Conservation (phyloP, 1,139 yeast genomes). For the Tardiomyces blankii region DNA sequence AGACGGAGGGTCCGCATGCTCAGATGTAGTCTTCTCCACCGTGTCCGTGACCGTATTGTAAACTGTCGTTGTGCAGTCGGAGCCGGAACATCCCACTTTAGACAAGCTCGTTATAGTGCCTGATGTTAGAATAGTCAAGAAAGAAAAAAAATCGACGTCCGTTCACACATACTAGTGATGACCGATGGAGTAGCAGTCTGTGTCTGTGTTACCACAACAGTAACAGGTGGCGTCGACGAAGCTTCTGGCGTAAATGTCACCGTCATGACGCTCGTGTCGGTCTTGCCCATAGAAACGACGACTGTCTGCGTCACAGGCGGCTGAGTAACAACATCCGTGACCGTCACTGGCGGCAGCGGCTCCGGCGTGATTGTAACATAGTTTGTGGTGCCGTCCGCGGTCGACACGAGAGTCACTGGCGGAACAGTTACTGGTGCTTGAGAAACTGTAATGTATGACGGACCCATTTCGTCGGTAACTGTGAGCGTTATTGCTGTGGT, state of each 20-base stretch:
- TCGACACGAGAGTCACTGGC: neutral
- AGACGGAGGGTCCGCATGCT: neutral
- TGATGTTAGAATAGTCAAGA: neutral
- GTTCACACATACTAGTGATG: neutral
- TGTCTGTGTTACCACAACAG: neutral
- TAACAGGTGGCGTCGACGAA: constrained; percentile 1
- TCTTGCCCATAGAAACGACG: neutral
- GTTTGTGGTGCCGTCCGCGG: neutral
- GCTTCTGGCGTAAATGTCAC: neutral
- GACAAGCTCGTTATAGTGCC: neutral
- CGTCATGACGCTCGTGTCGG: neutral
- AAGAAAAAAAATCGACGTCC: neutral
- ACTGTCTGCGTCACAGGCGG: constrained; percentile 1
- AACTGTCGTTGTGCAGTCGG: neutral
- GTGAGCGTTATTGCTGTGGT: neutral
- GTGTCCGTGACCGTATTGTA: neutral
- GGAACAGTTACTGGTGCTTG: neutral
- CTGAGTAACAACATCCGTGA: neutral
- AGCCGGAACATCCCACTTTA: neutral
- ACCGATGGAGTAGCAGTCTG: neutral
- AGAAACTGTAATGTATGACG: neutral
- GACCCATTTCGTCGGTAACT: neutral
- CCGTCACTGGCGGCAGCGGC: neutral
- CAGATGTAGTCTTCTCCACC: neutral
- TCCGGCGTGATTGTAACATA: neutral